Percentiles rank a stretch among this genome's conserved stretches.
Conservation (phyloP, 768 basidiomycete species). For the Tephrocybe rancida region DNA sequence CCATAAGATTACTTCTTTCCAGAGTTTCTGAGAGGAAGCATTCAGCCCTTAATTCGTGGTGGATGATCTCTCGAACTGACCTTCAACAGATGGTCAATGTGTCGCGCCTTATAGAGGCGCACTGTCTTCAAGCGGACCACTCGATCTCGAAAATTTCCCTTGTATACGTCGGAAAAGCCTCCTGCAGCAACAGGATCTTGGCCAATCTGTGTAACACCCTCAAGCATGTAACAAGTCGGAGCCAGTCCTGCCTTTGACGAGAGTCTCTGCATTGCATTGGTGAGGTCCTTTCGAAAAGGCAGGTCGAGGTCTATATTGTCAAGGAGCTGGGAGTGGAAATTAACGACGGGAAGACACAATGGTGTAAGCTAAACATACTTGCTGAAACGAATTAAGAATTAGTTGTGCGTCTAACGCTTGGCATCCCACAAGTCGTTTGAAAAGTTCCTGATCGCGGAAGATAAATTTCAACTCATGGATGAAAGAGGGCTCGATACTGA, state of each 20-base stretch:
- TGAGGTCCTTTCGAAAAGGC: neutral
- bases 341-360: neutral
- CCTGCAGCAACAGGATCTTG: neutral
- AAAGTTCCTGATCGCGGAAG: neutral
- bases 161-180: slow-evolving; percentile 4
- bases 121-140: slow-evolving; percentile 2
- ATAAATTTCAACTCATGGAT: no score
- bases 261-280: slow-evolving; percentile 1
- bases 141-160: neutral
- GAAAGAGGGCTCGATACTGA: no score
- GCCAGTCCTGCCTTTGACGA: neutral
- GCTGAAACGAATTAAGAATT: neutral
- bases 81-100: neutral
- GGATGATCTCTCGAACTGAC: no score
- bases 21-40: no score
- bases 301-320: neutral
- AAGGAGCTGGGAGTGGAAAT: neutral
- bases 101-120: neutral
- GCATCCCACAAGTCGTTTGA: neutral
- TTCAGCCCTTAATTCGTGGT: no score
- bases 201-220: neutral
- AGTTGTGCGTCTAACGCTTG: neutral
- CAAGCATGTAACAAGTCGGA: neutral
- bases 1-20: neutral
- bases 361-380: neutral